These are phyloP conservation scores for Oryza longistaminata DNA, from an alignment of 176 grass and related monocot genomes.

Conservation along the genomic window DNA sequence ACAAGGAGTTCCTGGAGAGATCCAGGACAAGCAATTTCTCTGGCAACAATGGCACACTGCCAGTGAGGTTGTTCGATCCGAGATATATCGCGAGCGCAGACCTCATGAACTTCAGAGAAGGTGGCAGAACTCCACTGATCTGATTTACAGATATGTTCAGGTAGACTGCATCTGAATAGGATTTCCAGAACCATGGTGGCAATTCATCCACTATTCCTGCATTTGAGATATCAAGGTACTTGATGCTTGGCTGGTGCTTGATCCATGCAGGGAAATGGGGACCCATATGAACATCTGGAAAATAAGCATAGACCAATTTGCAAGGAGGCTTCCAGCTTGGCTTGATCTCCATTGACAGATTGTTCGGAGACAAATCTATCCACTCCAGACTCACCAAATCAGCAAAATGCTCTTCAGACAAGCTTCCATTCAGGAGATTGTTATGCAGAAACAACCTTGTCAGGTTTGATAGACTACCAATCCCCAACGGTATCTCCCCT, in stretches of 20 bases:
- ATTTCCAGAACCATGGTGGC: conserved; percentile 43
- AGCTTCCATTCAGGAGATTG: conserved; percentile 5
- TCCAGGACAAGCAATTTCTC: background rate
- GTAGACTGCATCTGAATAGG: background rate
- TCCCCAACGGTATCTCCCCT: conserved; percentile 2
- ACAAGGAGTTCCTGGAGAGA: conserved; percentile 22
- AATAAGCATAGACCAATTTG: background rate
- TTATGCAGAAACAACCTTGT: background rate
- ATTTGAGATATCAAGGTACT: conserved; percentile 25
- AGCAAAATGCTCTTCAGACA: conserved; percentile 21
- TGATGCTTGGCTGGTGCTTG: conserved; percentile 11
- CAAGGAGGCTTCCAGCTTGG: conserved; percentile 30
- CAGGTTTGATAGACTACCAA: background rate
- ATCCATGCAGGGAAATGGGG: conserved; percentile 33
- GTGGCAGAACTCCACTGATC: conserved; percentile 33
- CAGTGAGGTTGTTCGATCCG: background rate
- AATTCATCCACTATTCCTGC: conserved; percentile 17
- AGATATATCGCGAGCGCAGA: background rate
- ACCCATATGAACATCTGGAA: conserved; percentile 8
- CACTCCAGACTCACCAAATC: background rate
- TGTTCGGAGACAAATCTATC: conserved; percentile 14
- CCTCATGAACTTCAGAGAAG: background rate
- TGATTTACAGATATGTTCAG: conserved; percentile 43
- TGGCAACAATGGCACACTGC: background rate
- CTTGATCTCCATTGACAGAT: background rate